Evolutionary conservation across 495 filamentous ascomycete genomes (phyloP).

Genomic region (Aspergillus coremiiformis): DNA sequence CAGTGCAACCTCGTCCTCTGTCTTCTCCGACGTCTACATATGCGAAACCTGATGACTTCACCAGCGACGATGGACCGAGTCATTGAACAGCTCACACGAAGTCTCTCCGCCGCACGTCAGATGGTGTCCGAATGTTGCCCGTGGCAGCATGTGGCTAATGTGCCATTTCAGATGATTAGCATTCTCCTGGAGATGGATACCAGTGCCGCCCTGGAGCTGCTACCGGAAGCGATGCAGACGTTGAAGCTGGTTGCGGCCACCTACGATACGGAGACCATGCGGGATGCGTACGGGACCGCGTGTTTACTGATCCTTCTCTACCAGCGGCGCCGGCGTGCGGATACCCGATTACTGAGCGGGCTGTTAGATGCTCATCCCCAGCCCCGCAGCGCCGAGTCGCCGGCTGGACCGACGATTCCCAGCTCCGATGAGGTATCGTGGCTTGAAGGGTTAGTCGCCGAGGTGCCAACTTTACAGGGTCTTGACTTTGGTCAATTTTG

Average conservation of each 20-base stretch:
- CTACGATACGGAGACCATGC: slow-evolving; percentile 37
- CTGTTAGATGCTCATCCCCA: not conserved
- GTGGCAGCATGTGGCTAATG: slow-evolving; percentile 47
- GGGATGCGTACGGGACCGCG: slow-evolving; percentile 44
- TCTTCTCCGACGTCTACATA: slow-evolving; percentile 38
- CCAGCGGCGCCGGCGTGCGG: slow-evolving; percentile 26
- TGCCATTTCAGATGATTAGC: slow-evolving; percentile 47
- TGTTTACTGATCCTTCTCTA: slow-evolving; percentile 32
- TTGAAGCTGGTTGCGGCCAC: slow-evolving; percentile 32
- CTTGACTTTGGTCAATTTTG: slow-evolving; percentile 32
- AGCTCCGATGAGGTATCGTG: slow-evolving; percentile 25
- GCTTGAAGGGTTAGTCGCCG: slow-evolving; percentile 33
- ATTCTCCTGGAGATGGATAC: slow-evolving; percentile 45
- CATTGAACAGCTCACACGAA: slow-evolving; percentile 19
- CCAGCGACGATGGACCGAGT: slow-evolving; percentile 20
- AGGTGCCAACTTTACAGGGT: slow-evolving; percentile 30
- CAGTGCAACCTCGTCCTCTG: slow-evolving; percentile 45
- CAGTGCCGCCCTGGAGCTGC: slow-evolving; percentile 32
- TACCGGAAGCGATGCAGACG: slow-evolving; percentile 41
- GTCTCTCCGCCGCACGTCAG: slow-evolving; percentile 23
- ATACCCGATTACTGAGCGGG: slow-evolving; percentile 6
- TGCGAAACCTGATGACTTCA: slow-evolving; percentile 29
- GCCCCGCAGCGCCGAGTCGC: not conserved
- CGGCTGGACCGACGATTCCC: slow-evolving; percentile 9
- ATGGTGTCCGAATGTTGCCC: slow-evolving; percentile 31